phyloP scores from a whole-genome alignment of 2,329 filamentous ascomycete species.

The Erysiphe pulchra region DNA sequence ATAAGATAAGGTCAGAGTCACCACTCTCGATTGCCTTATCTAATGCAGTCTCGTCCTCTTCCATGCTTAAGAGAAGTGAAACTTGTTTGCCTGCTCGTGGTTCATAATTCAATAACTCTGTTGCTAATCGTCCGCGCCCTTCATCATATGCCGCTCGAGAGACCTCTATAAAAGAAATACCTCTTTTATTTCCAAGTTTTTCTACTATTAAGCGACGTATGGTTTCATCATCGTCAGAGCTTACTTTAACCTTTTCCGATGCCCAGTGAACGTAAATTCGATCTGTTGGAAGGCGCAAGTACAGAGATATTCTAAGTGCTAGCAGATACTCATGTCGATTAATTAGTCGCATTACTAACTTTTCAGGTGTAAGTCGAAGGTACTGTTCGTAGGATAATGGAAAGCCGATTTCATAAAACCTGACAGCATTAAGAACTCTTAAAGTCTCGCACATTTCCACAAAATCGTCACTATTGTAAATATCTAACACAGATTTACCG shows the following conservation, averaged over 20 bases:
- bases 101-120: slow-evolving; percentile 76
- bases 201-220: slow-evolving; percentile 73
- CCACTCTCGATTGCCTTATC: slow-evolving; percentile 94
- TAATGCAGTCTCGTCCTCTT: slow-evolving; percentile 79
- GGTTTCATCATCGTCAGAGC: slow-evolving; percentile 63
- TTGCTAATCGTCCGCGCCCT: slow-evolving; percentile 68
- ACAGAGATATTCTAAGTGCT: slow-evolving; percentile 67
- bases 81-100: slow-evolving; percentile 90
- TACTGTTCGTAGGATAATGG: slow-evolving; percentile 88
- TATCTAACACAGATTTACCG: slow-evolving; percentile 86
- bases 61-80: slow-evolving; percentile 76
- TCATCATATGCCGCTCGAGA: slow-evolving; percentile 85
- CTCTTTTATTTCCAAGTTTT: slow-evolving; percentile 63
- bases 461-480: slow-evolving; percentile 96
- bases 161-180: slow-evolving; percentile 89
- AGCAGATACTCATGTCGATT: slow-evolving; percentile 80
- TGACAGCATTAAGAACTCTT: slow-evolving; percentile 73
- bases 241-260: slow-evolving; percentile 70
- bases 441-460: slow-evolving; percentile 94
- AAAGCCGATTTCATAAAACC: slow-evolving; percentile 75
- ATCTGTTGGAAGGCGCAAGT: slow-evolving; percentile 64
- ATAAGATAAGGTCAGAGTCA: slow-evolving; percentile 79
- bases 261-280: slow-evolving; percentile 95
- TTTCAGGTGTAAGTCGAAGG: slow-evolving; percentile 67
- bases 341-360: slow-evolving; percentile 61